Evolutionary conservation across 1,284 basidiomycete species (phyloP), one percentile per base, ranked within the genome.

Genomic region (Fomitopsis palustris): DNA sequence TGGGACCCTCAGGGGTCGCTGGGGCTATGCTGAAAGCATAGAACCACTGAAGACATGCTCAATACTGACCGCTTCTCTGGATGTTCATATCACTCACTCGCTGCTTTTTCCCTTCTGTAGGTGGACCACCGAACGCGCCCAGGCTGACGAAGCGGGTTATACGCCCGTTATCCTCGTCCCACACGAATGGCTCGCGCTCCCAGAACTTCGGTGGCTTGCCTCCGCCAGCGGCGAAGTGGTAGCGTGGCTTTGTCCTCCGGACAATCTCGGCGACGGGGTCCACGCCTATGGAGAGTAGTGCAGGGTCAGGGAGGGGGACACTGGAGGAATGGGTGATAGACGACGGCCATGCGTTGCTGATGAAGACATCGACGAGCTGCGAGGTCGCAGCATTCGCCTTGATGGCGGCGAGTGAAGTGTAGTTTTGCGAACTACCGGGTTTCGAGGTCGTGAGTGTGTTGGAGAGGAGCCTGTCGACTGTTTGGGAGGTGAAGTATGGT

Each of bases 131-230:
- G 70, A 97, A 91, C n/a, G 89, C 81, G 37, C 93, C 95, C 6
- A 98, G 78, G 67, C 90, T 88, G 55, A 97, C 83, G 64, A 93
- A 93, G 38, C 94, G 80, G 37, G 88, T 86, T 45, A 91, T 74
- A 59, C 90, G 80, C 63, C 83, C 86, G 19, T 77, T 75, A 57
- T 87, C 85, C 37, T 87, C 87, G 35, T 85, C 81, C 95, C 95
- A 97, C 5, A 83, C 74, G 70, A 87, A 95, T 2, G 95, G 95
- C 64, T 96, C 94, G 56, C 95, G 78, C 72, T 98, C 95, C 94
- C 95, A 97, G 72, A 95, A 98, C 61, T 79, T 79, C 0, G 86
- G 80, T 16, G 80, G 81, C 33, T 71, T 74, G 38, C 79, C 85
- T 56, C 75, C 83, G 51, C 82, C 81, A 62, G 81, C 86, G 17